These are phyloP conservation scores for Populus hybrid DNA, from an alignment of 441 rosid genomes.

Conservation along the genomic window DNA sequence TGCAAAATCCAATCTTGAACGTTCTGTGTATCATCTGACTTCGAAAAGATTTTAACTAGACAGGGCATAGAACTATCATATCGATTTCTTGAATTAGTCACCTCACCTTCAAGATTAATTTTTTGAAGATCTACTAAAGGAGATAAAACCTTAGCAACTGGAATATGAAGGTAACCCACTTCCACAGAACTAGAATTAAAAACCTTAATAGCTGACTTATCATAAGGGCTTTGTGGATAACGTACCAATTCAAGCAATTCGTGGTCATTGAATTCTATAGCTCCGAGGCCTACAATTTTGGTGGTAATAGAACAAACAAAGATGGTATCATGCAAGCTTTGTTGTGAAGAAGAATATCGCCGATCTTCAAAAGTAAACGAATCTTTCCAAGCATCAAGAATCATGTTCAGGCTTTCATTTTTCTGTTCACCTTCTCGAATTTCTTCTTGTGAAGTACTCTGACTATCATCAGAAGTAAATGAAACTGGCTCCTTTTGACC, in stretches of 20 bases:
- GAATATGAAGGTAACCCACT: slow-evolving; percentile 77
- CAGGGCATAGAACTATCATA: slow-evolving; percentile 45
- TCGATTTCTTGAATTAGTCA: slow-evolving; percentile 48
- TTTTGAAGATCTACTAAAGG: slow-evolving; percentile 53
- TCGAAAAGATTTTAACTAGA: slow-evolving; percentile 64
- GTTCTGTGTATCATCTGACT: slow-evolving; percentile 29
- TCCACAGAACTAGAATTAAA: slow-evolving; percentile 60
- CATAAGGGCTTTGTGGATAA: slow-evolving; percentile 60
- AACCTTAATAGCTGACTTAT: slow-evolving; percentile 68
- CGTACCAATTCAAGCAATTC: slow-evolving; percentile 82
- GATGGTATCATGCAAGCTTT: slow-evolving; percentile 39
- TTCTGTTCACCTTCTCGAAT: slow-evolving; percentile 19
- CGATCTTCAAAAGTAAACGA: not conserved
- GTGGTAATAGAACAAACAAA: slow-evolving; percentile 65
- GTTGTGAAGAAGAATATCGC: slow-evolving; percentile 16
- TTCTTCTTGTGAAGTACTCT: slow-evolving; percentile 15
- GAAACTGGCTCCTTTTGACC: not conserved
- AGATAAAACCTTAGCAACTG: slow-evolving; percentile 60
- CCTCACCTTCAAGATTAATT: slow-evolving; percentile 64
- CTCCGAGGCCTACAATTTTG: slow-evolving; percentile 58
- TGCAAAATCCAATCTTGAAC: slow-evolving; percentile 37
- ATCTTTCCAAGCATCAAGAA: slow-evolving; percentile 16
- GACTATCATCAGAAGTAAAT: not conserved
- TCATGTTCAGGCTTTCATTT: slow-evolving; percentile 19
- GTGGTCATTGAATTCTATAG: slow-evolving; percentile 61